Base-by-base conservation (phyloP, 257 asterid species). In the Eustoma russellianum region DNA sequence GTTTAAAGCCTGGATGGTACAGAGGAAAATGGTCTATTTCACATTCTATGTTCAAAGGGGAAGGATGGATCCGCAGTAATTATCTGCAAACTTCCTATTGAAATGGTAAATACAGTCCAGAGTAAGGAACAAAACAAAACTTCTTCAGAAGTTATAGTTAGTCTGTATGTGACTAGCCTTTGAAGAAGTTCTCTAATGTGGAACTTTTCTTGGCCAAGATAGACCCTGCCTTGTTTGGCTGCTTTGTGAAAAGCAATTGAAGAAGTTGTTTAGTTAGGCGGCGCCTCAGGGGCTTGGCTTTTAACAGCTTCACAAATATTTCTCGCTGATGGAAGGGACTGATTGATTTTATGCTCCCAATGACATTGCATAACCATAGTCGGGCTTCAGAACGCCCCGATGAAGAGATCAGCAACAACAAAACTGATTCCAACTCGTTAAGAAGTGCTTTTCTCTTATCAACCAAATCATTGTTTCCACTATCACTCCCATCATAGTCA, bases 381-480 rank as follows among this genome's bases (percentile, higher is more conserved):
- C 98, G 88, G 55, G 88, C 80, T 73, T 86, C 98, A 51, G 96
- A 82, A 50, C 79, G 80, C 52, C 93, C 81, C 34, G 64, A 80
- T 5, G 88, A 77, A 54, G 91, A 73, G 65, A 90, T 62, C 60
- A 83, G 60, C 5, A 79, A 75, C 94, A 82, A 82, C 69, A 86
- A 60, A 63, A 68, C 67, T 34, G 63, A 64, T 67, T 90, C 96
- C 44, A 90, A 72, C 50, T 83, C 83, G 48, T 60, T 71, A 35
- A 90, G 74, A 62, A 66, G 86, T 40, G 75, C 72, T 62, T 58
- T 59, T 58, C 73, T 73, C 72, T 44, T 69, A 43, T 59, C 69
- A 57, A 57, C 60, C 43, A 68, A 62, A 51, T 66, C 79, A 59
- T 61, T 56, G 35, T 57, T 64, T 49, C 64, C 74, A 61, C 14